Percentiles rank a stretch among this genome's conserved stretches.
phyloP scores from a whole-genome alignment of 1,139 yeast species.

The Taphrina deformans region DNA sequence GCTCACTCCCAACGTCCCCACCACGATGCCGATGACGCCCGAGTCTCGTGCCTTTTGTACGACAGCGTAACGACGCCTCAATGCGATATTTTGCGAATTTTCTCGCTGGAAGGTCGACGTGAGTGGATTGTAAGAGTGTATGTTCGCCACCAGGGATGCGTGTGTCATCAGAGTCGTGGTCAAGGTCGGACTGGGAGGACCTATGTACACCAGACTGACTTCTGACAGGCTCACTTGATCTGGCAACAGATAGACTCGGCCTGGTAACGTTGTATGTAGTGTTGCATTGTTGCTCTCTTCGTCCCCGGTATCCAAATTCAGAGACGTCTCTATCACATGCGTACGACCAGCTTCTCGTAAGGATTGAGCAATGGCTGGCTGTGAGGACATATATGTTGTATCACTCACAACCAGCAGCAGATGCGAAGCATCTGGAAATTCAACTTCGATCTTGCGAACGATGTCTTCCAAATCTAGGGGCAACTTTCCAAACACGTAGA shows the following conservation, averaged over 20 bases:
- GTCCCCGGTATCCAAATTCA: constrained; percentile 35
- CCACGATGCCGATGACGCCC: constrained; percentile 84
- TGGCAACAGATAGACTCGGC: constrained; percentile 40
- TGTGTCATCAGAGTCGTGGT: constrained; percentile 36
- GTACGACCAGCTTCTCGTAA: constrained; percentile 38
- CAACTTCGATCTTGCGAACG: background rate
- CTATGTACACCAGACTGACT: constrained; percentile 66
- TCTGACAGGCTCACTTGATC: constrained; percentile 39
- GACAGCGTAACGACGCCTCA: constrained; percentile 77
- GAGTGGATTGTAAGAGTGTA: constrained; percentile 35
- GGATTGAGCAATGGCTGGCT: constrained; percentile 25
- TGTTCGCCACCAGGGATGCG: constrained; percentile 22
- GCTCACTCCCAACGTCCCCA: constrained; percentile 72
- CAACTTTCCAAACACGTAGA: constrained; percentile 39
- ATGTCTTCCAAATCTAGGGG: constrained; percentile 35
- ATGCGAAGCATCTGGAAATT: constrained; percentile 1
- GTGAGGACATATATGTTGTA: constrained; percentile 9
- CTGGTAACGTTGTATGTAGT: constrained; percentile 39
- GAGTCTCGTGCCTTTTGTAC: constrained; percentile 90
- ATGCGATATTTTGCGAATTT: constrained; percentile 36
- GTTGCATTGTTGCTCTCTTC: background rate
- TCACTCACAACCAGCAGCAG: constrained; percentile 19
- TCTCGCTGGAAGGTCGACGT: constrained; percentile 12
- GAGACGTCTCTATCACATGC: constrained; percentile 39
- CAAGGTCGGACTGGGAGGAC: constrained; percentile 75